phyloP scores from a whole-genome alignment of 192 early-diverging fungal genomes.

The Coemansia sp. region DNA sequence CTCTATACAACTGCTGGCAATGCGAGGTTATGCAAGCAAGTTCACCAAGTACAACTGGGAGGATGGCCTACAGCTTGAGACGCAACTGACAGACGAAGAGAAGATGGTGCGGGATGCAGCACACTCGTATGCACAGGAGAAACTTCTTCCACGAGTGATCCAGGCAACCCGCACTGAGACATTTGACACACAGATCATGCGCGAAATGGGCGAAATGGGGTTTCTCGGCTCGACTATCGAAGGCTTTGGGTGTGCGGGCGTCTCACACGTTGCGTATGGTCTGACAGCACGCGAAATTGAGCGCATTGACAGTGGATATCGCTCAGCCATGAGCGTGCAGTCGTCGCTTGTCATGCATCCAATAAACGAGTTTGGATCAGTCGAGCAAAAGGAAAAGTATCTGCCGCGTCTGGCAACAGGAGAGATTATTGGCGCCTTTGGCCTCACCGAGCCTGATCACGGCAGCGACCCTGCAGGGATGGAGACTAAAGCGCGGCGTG shows the following conservation, averaged over 20 bases:
- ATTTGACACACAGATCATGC: conserved; percentile 88
- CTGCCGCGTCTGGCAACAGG: conserved; percentile 84
- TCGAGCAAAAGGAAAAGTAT: conserved; percentile 87
- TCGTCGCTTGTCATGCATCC: conserved; percentile 99
- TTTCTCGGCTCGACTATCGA: conserved; percentile 92
- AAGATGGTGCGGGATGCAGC: conserved; percentile 78
- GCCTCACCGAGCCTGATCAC: conserved; percentile 97
- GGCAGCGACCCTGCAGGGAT: conserved; percentile 91
- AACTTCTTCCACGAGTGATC: conserved; percentile 81
- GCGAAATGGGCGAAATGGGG: conserved; percentile 91
- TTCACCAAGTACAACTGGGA: conserved; percentile 78
- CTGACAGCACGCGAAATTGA: conserved; percentile 96
- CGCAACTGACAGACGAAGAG: conserved; percentile 91
- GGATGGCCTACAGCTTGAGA: conserved; percentile 81
- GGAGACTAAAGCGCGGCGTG: conserved; percentile 85
- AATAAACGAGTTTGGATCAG: conserved; percentile 92
- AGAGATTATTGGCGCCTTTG: conserved; percentile 87
- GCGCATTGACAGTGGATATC: conserved; percentile 92
- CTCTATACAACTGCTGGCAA: neutral
- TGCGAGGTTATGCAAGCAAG: conserved; percentile 44
- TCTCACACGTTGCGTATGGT: conserved; percentile 96
- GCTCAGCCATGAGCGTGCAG: conserved; percentile 97
- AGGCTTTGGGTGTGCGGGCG: conserved; percentile 95
- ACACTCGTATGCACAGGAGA: conserved; percentile 82
- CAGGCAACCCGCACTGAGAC: conserved; percentile 83